Evolutionary conservation across 805 yeast genomes (phyloP).

Genomic region (Zygoascus flipseniorum): DNA sequence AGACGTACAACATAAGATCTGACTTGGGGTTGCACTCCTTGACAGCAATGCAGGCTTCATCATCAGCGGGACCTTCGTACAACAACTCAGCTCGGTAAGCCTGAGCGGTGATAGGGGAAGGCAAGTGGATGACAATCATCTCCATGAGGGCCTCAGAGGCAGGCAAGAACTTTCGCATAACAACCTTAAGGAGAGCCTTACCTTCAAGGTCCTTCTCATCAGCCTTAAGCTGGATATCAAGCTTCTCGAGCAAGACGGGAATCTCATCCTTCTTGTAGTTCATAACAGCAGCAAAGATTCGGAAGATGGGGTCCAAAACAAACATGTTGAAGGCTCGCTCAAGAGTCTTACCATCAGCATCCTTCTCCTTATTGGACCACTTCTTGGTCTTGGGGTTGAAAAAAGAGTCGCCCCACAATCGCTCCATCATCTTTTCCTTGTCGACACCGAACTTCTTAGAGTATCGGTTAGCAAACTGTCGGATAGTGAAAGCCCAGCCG

Average conservation of each 20-base stretch:
- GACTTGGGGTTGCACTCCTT: constrained; percentile 98
- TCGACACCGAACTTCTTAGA: constrained; percentile 99
- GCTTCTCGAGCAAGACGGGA: constrained; percentile 83
- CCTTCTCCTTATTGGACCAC: constrained; percentile 94
- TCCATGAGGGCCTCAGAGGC: constrained; percentile 99
- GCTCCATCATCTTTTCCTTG: constrained; percentile 94
- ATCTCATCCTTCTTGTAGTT: constrained; percentile 98
- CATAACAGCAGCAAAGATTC: constrained; percentile 94
- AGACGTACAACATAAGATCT: constrained; percentile 97
- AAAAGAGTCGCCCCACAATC: constrained; percentile 99
- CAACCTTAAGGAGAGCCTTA: constrained; percentile 95
- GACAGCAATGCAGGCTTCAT: constrained; percentile 82
- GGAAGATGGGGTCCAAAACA: constrained; percentile 97
- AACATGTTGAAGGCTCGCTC: constrained; percentile 99
- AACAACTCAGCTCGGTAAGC: constrained; percentile 97
- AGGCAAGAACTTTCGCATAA: constrained; percentile 99
- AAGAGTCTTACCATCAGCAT: constrained; percentile 88
- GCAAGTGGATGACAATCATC: constrained; percentile 97
- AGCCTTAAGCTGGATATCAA: constrained; percentile 86
- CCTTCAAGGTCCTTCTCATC: constrained; percentile 98
- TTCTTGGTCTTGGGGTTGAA: constrained; percentile 99
- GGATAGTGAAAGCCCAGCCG: constrained; percentile 99
- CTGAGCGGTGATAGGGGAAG: constrained; percentile 99
- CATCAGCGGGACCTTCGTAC: constrained; percentile 95
- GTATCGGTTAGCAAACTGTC: constrained; percentile 97